Conservation (phyloP, 306 rosid genomes). For the Pyrus pyrifolia region DNA sequence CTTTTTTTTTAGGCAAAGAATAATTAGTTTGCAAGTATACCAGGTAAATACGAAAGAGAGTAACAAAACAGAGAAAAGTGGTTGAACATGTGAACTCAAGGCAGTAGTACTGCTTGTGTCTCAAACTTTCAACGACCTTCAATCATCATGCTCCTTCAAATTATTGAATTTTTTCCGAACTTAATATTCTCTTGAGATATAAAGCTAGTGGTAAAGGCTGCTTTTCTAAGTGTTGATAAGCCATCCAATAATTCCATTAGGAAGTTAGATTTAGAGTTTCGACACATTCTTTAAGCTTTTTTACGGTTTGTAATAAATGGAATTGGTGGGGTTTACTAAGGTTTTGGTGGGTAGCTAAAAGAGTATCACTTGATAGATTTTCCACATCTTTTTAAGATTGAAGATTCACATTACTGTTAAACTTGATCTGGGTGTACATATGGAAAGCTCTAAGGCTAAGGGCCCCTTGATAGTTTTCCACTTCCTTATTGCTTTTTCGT, state of each 20-base stretch:
- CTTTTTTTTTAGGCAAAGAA: background rate
- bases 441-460: background rate
- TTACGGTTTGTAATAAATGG: conserved; percentile 7
- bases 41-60: conserved; percentile 8
- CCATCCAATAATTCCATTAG: conserved; percentile 7
- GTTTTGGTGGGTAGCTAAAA: conserved; percentile 16
- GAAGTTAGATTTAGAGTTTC: conserved; percentile 23
- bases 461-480: too few relatives aligned
- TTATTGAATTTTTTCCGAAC: conserved; percentile 4
- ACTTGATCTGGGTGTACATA: background rate
- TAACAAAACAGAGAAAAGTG: background rate
- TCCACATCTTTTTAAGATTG: conserved; percentile 3
- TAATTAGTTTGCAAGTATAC: conserved; percentile 8
- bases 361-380: background rate
- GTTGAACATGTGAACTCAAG: conserved; percentile 20
- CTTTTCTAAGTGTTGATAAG: conserved; percentile 34
- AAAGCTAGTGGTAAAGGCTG: conserved; percentile 24
- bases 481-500: background rate
- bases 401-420: conserved; percentile 7
- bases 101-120: conserved; percentile 4
- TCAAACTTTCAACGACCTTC: conserved; percentile 20
- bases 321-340: conserved; percentile 14
- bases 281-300: conserved; percentile 28
- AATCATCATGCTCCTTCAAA: conserved; percentile 6
- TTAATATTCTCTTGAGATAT: conserved; percentile 14